Evolutionary conservation across 306 rosid species (phyloP).

Genomic region (Canavalia gladiata): DNA sequence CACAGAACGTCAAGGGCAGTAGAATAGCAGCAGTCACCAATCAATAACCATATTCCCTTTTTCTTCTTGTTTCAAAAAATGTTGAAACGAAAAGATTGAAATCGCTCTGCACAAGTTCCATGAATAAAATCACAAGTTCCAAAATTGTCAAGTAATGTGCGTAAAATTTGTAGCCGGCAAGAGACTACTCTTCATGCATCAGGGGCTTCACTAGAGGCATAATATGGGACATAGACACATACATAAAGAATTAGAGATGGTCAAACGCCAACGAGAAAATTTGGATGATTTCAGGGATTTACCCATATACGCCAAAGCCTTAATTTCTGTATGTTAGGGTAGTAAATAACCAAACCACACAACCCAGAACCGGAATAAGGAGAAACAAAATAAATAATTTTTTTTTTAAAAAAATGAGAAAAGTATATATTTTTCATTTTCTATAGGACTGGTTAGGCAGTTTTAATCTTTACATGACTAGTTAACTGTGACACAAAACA

Average conservation of each 20-base stretch:
- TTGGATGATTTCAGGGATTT: neutral
- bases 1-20: neutral
- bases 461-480: neutral
- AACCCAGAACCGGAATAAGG: conserved; percentile 3
- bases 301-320: neutral
- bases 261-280: conserved; percentile 14
- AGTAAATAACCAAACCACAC: conserved; percentile 25
- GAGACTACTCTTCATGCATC: conserved; percentile 19
- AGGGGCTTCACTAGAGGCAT: conserved; percentile 27
- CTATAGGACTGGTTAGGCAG: neutral
- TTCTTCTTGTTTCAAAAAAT: neutral
- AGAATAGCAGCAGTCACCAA: neutral
- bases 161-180: neutral
- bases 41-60: conserved; percentile 5
- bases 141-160: conserved; percentile 21
- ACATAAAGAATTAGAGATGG: conserved; percentile 7
- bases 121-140: conserved; percentile 8
- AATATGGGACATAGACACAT: neutral
- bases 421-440: conserved; percentile 5
- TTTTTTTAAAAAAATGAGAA: neutral
- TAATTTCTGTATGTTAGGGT: neutral
- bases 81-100: neutral
- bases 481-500: neutral
- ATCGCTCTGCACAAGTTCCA: conserved; percentile 18
- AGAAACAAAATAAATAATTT: neutral